These are phyloP conservation scores for Firmiana major DNA, from an alignment of 345 rosid genomes.

Conservation along the genomic window DNA sequence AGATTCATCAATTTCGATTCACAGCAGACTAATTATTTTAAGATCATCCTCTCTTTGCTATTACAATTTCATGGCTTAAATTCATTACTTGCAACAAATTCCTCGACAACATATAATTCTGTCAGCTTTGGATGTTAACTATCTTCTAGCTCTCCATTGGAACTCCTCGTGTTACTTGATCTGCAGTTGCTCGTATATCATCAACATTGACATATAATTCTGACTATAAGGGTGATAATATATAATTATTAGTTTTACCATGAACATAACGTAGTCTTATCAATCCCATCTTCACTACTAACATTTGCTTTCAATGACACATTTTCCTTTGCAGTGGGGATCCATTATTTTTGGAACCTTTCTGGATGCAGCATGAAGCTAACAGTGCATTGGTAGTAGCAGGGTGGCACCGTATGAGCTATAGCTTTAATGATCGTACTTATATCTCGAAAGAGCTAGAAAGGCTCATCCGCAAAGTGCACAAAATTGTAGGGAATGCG, in stretches of 20 bases:
- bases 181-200: background rate
- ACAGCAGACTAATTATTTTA: too few species aligned
- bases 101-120: too few species aligned
- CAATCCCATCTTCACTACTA: background rate
- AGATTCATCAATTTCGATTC: too few species aligned
- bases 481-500: conserved; percentile 52
- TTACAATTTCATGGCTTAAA: too few species aligned
- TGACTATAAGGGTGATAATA: too few species aligned
- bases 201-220: background rate
- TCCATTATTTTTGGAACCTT: conserved; percentile 54
- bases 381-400: conserved; percentile 47
- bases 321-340: conserved; percentile 39
- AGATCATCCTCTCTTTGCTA: too few species aligned
- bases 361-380: conserved; percentile 43
- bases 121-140: too few species aligned
- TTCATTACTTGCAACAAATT: too few species aligned
- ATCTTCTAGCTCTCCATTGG: background rate
- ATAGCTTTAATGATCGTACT: conserved; percentile 14
- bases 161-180: background rate
- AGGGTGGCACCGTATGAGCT: conserved; percentile 64
- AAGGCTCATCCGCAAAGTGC: conserved; percentile 42
- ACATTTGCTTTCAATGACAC: background rate
- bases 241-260: background rate
- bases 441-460: conserved; percentile 36
- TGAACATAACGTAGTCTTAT: too few species aligned